Evolutionary conservation across 805 yeast species (phyloP), one percentile per base, ranked within the genome.

Genomic region (Lachancea waltii): DNA sequence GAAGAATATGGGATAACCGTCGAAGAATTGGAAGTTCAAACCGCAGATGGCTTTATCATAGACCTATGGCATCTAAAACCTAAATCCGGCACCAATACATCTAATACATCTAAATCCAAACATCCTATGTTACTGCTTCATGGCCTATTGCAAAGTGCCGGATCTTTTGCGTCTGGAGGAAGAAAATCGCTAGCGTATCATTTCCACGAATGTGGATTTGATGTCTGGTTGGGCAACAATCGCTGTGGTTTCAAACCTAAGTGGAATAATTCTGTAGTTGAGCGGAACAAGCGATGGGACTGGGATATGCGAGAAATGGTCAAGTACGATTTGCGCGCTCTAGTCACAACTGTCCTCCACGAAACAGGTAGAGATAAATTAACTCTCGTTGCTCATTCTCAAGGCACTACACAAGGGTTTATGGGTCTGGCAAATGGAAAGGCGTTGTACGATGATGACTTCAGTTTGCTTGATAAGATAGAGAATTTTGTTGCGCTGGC

Each of bases 301-400:
- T 90, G 98, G 98, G 90, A 85, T 53, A 71, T 92, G 35, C 62
- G 70, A n/a, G 90, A 85, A 32, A 76, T 92, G 79, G 90, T 89
- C 0, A 68, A 69, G 41, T 75, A 67, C 51, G 98, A 90, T 57
- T 60, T 92, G 29, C 83, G 95, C 1, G 69, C 84, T 14, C 65
- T 90, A 61, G 68, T 89, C 7, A 73, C 79, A 24, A 70, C 72
- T 39, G 81, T 87, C 1, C 57, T 79, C 24, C 42, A 56, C 2
- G 54, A 50, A 16, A 59, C 73, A 0, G 51, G 53, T 5, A 27
- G 28, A 10, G 23, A 21, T n/a, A 72, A 78, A 49, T 49, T 89
- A 6, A 69, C 81, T 0, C 60, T 90, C 16, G 70, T 80, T 7
- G 89, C 89, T 1, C 98, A 90, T 56, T 85, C 95, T 11, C 97